phyloP scores from a whole-genome alignment of 768 basidiomycete genomes.

The Symmetrospora coprosmae region DNA sequence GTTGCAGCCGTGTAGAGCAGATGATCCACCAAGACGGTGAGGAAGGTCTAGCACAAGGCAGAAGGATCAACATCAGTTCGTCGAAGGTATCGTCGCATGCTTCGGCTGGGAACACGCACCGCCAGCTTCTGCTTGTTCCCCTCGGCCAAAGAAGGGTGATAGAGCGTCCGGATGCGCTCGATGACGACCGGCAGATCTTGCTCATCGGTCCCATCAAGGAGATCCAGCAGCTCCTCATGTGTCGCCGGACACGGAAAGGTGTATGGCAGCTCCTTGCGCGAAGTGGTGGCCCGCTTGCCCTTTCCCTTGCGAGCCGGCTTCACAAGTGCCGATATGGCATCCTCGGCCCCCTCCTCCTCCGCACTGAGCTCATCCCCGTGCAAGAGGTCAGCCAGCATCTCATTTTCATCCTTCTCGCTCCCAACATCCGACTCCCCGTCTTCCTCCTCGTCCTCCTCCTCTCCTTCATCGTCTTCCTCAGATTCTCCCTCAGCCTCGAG shows the following conservation, averaged over 20 bases:
- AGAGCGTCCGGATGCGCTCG: slow-evolving; percentile 73
- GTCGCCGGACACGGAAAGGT: slow-evolving; percentile 76
- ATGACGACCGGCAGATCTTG: slow-evolving; percentile 63
- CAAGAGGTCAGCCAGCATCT: slow-evolving; percentile 38
- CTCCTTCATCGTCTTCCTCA: slow-evolving; percentile 25
- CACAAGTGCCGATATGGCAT: no score
- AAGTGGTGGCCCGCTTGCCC: slow-evolving; percentile 27
- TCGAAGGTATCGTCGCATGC: neutral
- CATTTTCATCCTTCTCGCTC: slow-evolving; percentile 37
- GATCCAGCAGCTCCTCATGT: slow-evolving; percentile 79
- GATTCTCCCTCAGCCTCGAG: slow-evolving; percentile 25
- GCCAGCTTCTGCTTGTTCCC: slow-evolving; percentile 87
- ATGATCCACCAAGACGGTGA: slow-evolving; percentile 72
- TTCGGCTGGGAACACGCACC: slow-evolving; percentile 42
- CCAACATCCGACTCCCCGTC: slow-evolving; percentile 41
- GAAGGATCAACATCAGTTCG: neutral
- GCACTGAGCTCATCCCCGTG: slow-evolving; percentile 36
- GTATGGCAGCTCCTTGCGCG: slow-evolving; percentile 59
- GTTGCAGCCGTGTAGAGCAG: slow-evolving; percentile 58
- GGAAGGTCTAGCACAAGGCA: slow-evolving; percentile 47
- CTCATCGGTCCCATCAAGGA: slow-evolving; percentile 51
- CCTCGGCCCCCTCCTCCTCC: slow-evolving; percentile 34
- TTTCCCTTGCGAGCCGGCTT: slow-evolving; percentile 24
- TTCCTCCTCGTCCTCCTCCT: slow-evolving; percentile 27
- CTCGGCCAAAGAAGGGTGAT: slow-evolving; percentile 80